A percentile compares a stretch with the other conserved stretches of the same genome.
phyloP scores from a whole-genome alignment of 306 rosid genomes.

The Cucumis hystrix region DNA sequence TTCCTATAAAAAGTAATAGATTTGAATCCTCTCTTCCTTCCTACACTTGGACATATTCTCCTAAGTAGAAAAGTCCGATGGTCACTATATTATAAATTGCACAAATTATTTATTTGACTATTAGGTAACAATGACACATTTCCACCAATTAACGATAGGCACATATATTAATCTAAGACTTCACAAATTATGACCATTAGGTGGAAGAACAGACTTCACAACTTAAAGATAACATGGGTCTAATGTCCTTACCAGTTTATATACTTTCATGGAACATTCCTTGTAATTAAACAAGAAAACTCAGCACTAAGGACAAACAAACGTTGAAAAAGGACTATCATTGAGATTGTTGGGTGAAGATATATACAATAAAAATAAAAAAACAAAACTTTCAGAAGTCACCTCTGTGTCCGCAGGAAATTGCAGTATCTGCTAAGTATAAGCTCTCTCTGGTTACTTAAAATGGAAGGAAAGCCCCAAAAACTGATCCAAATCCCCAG shows the following conservation, averaged over 20 bases:
- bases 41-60: background rate
- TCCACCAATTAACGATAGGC: background rate
- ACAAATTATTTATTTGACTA: background rate
- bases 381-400: background rate
- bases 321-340: background rate
- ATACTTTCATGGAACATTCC: background rate
- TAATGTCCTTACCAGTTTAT: background rate
- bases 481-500: conserved; percentile 26
- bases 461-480: conserved; percentile 27
- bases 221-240: background rate
- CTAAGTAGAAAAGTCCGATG: background rate
- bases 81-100: background rate
- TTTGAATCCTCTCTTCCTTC: too few species aligned
- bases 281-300: background rate
- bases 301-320: background rate
- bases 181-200: background rate
- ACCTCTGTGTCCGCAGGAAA: background rate
- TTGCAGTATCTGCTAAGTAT: background rate
- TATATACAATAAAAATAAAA: too few species aligned
- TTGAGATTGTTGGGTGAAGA: background rate
- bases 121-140: background rate
- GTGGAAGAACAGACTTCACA: background rate
- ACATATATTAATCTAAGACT: background rate
- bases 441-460: conserved; percentile 5
- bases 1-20: too few species aligned